These are phyloP conservation scores for Microdochium paspali DNA, from an alignment of 2,329 filamentous ascomycete species.

Conservation along the genomic window DNA sequence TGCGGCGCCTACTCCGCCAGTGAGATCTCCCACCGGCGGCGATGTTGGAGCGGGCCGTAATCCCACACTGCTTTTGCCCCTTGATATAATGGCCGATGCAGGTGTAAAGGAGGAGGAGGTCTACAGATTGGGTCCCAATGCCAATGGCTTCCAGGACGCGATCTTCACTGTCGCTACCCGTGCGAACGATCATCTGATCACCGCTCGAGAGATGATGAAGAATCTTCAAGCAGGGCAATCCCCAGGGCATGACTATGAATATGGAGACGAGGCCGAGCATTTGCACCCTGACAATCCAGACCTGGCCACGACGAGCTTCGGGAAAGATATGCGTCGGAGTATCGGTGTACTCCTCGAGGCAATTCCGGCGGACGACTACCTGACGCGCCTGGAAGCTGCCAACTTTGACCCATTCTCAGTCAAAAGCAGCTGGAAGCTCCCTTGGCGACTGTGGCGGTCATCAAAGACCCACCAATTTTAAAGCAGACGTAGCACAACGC, in stretches of 20 bases:
- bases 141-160: constrained; percentile 75
- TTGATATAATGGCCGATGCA: constrained; percentile 80
- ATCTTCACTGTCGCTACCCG: constrained; percentile 88
- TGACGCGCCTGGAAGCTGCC: constrained; percentile 65
- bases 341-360: constrained; percentile 78
- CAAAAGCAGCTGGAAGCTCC: constrained; percentile 68
- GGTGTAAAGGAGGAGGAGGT: constrained; percentile 84
- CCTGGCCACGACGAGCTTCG: constrained; percentile 22
- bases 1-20: constrained; percentile 60
- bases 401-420: constrained; percentile 78
- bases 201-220: constrained; percentile 82
- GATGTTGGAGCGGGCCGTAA: constrained; percentile 26
- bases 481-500: constrained; percentile 1
- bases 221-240: constrained; percentile 65
- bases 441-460: constrained; percentile 60
- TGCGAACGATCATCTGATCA: constrained; percentile 93
- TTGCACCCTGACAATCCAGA: constrained; percentile 29
- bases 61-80: constrained; percentile 62
- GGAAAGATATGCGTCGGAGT: constrained; percentile 42
- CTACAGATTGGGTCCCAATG: constrained; percentile 68
- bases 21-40: constrained; percentile 30
- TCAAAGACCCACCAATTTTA: constrained; percentile 38
- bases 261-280: constrained; percentile 67
- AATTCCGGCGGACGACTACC: constrained; percentile 67
- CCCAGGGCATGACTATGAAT: constrained; percentile 81